Percentiles rank a stretch among this genome's conserved stretches.
phyloP scores from a whole-genome alignment of 1,139 yeast species.

The Yarrowia galli region DNA sequence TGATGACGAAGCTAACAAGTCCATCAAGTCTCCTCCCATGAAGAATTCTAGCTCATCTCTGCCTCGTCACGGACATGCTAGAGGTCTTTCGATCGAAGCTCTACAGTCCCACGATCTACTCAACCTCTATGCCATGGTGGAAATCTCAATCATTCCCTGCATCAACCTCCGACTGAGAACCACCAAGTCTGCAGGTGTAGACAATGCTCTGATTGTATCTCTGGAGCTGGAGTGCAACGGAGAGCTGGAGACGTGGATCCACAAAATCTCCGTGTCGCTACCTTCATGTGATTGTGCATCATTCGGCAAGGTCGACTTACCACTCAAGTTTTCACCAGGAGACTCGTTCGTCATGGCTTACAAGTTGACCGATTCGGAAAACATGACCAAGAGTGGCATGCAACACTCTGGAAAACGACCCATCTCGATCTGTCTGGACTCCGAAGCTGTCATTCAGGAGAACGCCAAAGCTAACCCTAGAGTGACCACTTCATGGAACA shows the following conservation, averaged over 20 bases:
- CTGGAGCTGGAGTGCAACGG: conserved; percentile 56
- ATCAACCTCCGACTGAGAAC: conserved; percentile 64
- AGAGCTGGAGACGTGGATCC: conserved; percentile 51
- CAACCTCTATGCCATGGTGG: conserved; percentile 40
- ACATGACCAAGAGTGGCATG: conserved; percentile 25
- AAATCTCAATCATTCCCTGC: conserved; percentile 58
- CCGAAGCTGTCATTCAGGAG: conserved; percentile 10
- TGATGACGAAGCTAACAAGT: background rate
- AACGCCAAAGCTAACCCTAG: conserved; percentile 9
- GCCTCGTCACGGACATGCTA: conserved; percentile 21
- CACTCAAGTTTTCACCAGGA: conserved; percentile 48
- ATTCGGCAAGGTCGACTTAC: conserved; percentile 49
- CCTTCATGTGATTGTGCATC: conserved; percentile 43
- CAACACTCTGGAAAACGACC: conserved; percentile 27
- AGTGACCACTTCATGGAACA: conserved; percentile 36
- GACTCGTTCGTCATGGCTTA: conserved; percentile 51
- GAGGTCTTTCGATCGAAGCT: conserved; percentile 38
- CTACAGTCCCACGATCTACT: conserved; percentile 34
- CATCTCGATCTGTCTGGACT: conserved; percentile 16
- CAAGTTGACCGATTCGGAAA: conserved; percentile 43
- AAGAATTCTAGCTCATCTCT: conserved; percentile 2
- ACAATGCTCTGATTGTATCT: conserved; percentile 47
- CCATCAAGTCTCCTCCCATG: conserved; percentile 22
- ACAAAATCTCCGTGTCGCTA: conserved; percentile 20
- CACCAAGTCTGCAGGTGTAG: conserved; percentile 63